These are phyloP conservation scores for Climacium dendroides DNA, from an alignment of 225 moss, liverwort and hornwort genomes.

Conservation along the genomic window DNA sequence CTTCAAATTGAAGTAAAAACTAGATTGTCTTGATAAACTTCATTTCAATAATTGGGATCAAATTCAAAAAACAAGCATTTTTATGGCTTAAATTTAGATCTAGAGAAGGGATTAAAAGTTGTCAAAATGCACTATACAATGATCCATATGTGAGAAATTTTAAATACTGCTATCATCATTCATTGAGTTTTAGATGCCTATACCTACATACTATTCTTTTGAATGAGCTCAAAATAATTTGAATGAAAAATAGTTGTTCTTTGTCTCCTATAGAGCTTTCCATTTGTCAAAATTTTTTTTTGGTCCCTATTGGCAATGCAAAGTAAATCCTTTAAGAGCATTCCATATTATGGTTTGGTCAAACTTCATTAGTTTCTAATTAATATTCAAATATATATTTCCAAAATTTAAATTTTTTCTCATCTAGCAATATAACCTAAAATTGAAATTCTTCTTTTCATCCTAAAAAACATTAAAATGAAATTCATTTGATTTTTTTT, in stretches of 20 bases:
- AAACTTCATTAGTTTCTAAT: neutral
- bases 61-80: neutral
- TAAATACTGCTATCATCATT: neutral
- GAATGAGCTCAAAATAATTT: accelerated
- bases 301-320: accelerated
- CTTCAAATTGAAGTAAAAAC: accelerated
- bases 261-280: accelerated
- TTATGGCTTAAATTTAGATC: neutral
- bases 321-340: accelerated
- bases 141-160: neutral
- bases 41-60: neutral
- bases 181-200: accelerated
- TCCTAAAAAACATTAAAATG: too few species aligned
- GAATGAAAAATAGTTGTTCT: neutral
- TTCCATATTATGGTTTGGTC: accelerated
- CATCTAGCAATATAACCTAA: too few species aligned
- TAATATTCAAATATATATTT: too few species aligned
- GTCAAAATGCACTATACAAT: neutral
- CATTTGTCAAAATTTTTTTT: neutral
- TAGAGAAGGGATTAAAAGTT: accelerated
- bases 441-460: neutral
- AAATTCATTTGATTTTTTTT: neutral
- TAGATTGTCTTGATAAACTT: too few species aligned
- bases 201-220: accelerated
- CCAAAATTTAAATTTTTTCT: too few species aligned